Conservation (phyloP, 768 basidiomycete genomes). For the Suillus occidentalis region DNA sequence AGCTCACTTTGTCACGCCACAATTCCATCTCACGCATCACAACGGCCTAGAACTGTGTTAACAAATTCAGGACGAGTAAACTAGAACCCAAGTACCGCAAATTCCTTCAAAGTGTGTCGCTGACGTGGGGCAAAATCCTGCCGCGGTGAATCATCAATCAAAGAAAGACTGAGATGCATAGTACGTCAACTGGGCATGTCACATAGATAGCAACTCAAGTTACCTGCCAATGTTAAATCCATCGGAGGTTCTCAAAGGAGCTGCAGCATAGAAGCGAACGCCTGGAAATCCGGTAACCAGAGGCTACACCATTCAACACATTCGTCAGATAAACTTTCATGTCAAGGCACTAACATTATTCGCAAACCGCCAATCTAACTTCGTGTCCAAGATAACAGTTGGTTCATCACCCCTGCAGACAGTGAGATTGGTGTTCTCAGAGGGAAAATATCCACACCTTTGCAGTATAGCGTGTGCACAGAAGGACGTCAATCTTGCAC, state of each 20-base stretch:
- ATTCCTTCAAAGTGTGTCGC: constrained; percentile 91
- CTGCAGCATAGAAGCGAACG: constrained; percentile 89
- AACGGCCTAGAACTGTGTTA: constrained; percentile 51
- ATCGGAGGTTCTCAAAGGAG: constrained; percentile 84
- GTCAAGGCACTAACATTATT: constrained; percentile 59
- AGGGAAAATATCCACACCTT: constrained; percentile 42
- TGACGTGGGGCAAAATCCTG: constrained; percentile 87
- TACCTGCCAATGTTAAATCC: constrained; percentile 88
- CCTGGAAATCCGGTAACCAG: constrained; percentile 64
- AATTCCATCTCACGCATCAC: constrained; percentile 95
- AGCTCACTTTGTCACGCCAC: constrained; percentile 84
- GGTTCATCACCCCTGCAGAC: constrained; percentile 77
- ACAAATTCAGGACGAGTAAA: constrained; percentile 8
- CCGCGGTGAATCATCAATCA: constrained; percentile 82
- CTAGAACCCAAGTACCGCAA: constrained; percentile 52
- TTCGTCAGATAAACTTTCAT: constrained; percentile 1
- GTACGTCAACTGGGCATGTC: constrained; percentile 2
- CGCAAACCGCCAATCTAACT: constrained; percentile 84
- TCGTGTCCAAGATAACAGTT: constrained; percentile 78
- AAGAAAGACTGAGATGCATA: constrained; percentile 55
- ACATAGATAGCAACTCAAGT: constrained; percentile 23
- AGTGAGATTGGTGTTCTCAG: neutral
- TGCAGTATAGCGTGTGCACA: constrained; percentile 84
- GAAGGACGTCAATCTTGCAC: constrained; percentile 64
- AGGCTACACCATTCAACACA: constrained; percentile 46